Evolutionary conservation across 2,329 filamentous ascomycete genomes (phyloP), one percentile per base, ranked within the genome.

Genomic region (Seiridium unicorne): DNA sequence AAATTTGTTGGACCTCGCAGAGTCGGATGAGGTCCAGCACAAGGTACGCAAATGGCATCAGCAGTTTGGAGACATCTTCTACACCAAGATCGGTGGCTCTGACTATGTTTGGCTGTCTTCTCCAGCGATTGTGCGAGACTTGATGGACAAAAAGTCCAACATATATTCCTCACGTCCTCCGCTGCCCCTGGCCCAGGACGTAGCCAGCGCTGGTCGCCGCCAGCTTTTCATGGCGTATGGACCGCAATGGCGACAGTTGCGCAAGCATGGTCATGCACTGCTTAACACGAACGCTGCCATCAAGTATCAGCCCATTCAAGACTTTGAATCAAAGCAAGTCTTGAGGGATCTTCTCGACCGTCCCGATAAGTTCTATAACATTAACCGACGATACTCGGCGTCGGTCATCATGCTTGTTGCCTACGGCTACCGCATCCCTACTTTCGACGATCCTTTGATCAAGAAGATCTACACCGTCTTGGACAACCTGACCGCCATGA

Each of bases 361-460:
- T 9, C 51, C 51, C 18, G 51, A 55, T 42, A 11, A 55, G 51
- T 55, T 55, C 51, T 55, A 55, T 10, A 55, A 11, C 32, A 55
- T 55, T n/a, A 55, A 55, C 18, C 51, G 51, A 5, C 51, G 51
- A 6, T 55, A 55, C 51, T 55, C 51, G 34, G 36, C 51, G 4
- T 55, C 51, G 4, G 51, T 55, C 38, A 55, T 55, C n/a, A 55
- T 55, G 51, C 13, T 44, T 13, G 51, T 55, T 11, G 38, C 51
- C 4, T 55, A 55, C 32, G 51, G 51, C 6, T 31, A 55, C 13
- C 51, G 51, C 1, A 70, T 79, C 5, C 51, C 51, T n/a, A 42
- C 51, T 8, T 55, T 55, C 18, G 18, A 55, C 4, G 51, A 55
- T 26, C 51, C 51, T 8, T 7, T 55, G 51, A 55, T 55, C 36